A percentile compares a stretch with the other conserved stretches of the same genome.
These are phyloP conservation scores for Coriolopsis trogii DNA, from an alignment of 1,284 basidiomycete genomes.

Conservation along the genomic window DNA sequence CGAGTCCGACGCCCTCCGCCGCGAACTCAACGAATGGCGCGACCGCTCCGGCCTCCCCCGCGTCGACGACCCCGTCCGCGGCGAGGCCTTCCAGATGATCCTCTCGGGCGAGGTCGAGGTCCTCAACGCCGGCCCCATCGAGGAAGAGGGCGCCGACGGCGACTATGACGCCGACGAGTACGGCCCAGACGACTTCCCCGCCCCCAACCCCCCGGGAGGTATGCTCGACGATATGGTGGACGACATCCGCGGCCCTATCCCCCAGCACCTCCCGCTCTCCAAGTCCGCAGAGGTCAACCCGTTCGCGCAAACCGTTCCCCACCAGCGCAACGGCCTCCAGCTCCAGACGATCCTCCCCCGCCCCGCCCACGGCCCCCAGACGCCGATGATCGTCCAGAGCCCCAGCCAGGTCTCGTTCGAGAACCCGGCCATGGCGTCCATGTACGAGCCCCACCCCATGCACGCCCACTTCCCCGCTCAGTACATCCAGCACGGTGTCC, in stretches of 20 bases:
- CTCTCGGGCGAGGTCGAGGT: slow-evolving; percentile 71
- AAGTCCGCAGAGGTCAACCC: slow-evolving; percentile 29
- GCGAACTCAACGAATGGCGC: slow-evolving; percentile 89
- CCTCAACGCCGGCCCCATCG: slow-evolving; percentile 50
- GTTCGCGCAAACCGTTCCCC: slow-evolving; percentile 33
- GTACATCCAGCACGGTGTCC: slow-evolving; percentile 28
- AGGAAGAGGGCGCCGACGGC: slow-evolving; percentile 54
- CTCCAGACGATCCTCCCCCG: slow-evolving; percentile 37
- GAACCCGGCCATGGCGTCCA: slow-evolving; percentile 39
- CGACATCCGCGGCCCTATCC: slow-evolving; percentile 27
- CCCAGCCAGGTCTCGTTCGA: slow-evolving; percentile 37
- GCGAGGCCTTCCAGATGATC: slow-evolving; percentile 71
- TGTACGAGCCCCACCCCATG: slow-evolving; percentile 36
- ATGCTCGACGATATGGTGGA: slow-evolving; percentile 26
- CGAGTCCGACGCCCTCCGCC: slow-evolving; percentile 80
- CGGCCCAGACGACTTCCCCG: slow-evolving; percentile 29
- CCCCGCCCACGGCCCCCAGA: slow-evolving; percentile 24
- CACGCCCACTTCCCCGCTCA: slow-evolving; percentile 27
- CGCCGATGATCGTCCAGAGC: slow-evolving; percentile 39
- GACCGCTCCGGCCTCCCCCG: slow-evolving; percentile 68
- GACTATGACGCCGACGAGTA: slow-evolving; percentile 42
- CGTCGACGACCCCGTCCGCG: slow-evolving; percentile 68
- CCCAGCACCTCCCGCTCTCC: slow-evolving; percentile 17
- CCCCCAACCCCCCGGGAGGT: too few relatives aligned
- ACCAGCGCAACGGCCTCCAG: slow-evolving; percentile 27